Evolutionary conservation across 495 filamentous ascomycete species (phyloP).

Genomic region (Aspergillus nidulans): DNA sequence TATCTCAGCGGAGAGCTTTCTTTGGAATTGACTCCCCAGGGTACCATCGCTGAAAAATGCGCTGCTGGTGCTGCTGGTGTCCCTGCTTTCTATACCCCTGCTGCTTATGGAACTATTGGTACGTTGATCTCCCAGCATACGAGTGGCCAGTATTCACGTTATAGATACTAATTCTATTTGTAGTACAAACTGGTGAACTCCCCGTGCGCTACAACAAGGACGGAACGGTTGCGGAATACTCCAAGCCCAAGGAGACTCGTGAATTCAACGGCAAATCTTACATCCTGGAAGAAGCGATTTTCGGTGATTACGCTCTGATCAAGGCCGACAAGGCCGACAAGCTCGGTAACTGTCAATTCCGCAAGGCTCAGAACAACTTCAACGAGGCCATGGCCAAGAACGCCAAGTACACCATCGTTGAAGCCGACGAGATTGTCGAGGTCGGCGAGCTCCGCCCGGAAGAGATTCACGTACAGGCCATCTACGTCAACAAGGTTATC

Average conservation of each 20-base stretch:
- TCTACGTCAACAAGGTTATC: constrained; percentile 84
- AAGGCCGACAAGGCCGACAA: constrained; percentile 84
- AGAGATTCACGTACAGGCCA: constrained; percentile 75
- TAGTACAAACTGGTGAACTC: constrained; percentile 79
- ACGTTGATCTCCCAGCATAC: background rate
- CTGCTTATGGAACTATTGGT: constrained; percentile 74
- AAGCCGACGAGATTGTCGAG: constrained; percentile 84
- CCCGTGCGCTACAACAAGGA: constrained; percentile 74
- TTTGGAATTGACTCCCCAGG: constrained; percentile 83
- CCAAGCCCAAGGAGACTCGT: constrained; percentile 75
- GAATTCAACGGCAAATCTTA: constrained; percentile 80
- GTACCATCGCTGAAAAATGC: constrained; percentile 81
- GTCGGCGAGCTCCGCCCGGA: constrained; percentile 72
- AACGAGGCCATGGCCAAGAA: constrained; percentile 87
- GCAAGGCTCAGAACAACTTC: constrained; percentile 81
- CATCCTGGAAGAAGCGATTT: constrained; percentile 77
- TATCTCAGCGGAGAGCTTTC: constrained; percentile 78
- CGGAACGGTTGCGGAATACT: constrained; percentile 66
- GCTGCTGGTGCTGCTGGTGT: constrained; percentile 79
- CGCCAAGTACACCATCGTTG: constrained; percentile 81
- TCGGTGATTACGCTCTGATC: constrained; percentile 82
- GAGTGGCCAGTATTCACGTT: too few relatives aligned
- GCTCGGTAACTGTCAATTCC: constrained; percentile 88
- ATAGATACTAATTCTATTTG: background rate
- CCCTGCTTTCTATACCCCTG: constrained; percentile 87